Evolutionary conservation across 805 yeast species (phyloP), one percentile per base, ranked within the genome.

Genomic region (Zygosaccharomyces bailii): DNA sequence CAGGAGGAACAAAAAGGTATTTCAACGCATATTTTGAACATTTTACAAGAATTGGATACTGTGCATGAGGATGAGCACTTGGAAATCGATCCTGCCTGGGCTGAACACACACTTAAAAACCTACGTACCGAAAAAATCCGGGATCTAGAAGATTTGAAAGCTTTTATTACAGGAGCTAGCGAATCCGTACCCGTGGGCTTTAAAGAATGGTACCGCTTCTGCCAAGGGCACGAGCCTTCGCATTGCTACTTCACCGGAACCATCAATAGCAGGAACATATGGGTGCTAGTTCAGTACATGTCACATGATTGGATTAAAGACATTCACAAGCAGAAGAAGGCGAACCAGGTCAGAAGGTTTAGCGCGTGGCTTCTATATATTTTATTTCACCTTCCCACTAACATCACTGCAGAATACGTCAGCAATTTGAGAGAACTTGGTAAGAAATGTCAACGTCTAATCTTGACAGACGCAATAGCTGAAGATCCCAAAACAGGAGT

Each of bases 351-450:
- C 1, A 21, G 24, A 1, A 45, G 44, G 13, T 39, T 60, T 13
- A 46, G 52, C 1, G 49, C 52, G 35, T 61, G 66, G 66, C 37
- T 61, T 11, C 45, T 60, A 4, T 60, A 56, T 40, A 46, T 59
- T 1, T 34, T 63, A n/a, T 16, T 63, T 8, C 56, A 55, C 43
- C 31, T 61, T n/a, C 64, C 63, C 2, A 37, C 27, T 2, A 45
- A 50, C 6, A 18, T 64, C 8, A 55, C 57, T 8, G 59, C 66
- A 2, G 58, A 45, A 2, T 52, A 59, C 21, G 51, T 55, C 3
- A 61, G 66, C 40, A 46, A 48, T 4, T 29, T 64, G 27, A 50
- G 68, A 42, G 59, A 53, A 16, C 39, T 63, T 25, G 68, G 58
- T 3, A 61, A 61, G 42, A 57, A 56, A 44, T 58, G 64, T 29